Percentiles rank a stretch among this genome's conserved stretches.
phyloP scores from a whole-genome alignment of 768 basidiomycete genomes.

The Termitomyces sp. region DNA sequence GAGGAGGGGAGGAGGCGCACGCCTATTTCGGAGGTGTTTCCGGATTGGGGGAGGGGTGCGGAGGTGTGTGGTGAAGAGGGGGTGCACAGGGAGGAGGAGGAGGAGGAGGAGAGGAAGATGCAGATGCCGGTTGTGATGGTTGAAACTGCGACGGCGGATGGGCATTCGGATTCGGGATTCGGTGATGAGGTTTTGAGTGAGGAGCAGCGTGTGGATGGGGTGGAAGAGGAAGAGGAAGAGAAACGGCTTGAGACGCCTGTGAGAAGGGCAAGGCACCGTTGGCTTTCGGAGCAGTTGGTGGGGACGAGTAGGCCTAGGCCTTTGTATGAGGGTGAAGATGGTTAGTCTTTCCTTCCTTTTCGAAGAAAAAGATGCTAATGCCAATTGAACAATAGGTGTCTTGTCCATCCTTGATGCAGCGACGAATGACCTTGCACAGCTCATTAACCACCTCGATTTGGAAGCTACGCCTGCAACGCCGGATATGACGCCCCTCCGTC shows the following conservation, averaged over 20 bases:
- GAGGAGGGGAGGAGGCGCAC: constrained; percentile 55
- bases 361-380: not conserved
- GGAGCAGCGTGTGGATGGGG: no score
- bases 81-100: not conserved
- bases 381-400: constrained; percentile 37
- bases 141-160: constrained; percentile 55
- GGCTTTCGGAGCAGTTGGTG: constrained; percentile 63
- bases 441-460: constrained; percentile 80
- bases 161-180: constrained; percentile 32
- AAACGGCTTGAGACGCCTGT: constrained; percentile 35
- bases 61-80: no score
- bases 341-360: constrained; percentile 30
- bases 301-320: constrained; percentile 47
- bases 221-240: constrained; percentile 17
- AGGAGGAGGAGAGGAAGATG: not conserved
- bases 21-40: constrained; percentile 60
- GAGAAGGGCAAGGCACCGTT: constrained; percentile 51
- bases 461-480: constrained; percentile 70
- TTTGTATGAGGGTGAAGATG: constrained; percentile 54
- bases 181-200: constrained; percentile 23
- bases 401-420: constrained; percentile 75
- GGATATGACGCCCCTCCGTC: constrained; percentile 38
- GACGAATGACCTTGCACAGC: constrained; percentile 73
- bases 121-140: constrained; percentile 37
- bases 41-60: constrained; percentile 29